These are phyloP conservation scores for Rosa lucieae DNA, from an alignment of 306 rosid species.

Conservation along the genomic window DNA sequence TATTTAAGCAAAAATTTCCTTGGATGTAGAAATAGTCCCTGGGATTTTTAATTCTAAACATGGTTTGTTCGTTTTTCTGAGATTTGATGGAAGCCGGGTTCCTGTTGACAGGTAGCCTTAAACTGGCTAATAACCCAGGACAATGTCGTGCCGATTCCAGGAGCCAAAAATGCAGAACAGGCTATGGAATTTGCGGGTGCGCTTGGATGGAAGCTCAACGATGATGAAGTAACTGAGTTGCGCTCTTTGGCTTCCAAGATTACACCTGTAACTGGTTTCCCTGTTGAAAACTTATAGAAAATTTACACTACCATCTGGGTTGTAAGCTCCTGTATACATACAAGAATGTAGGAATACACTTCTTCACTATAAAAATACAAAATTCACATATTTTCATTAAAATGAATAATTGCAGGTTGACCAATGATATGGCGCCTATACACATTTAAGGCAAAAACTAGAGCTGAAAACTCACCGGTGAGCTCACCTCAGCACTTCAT, in stretches of 20 bases:
- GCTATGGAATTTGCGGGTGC: conserved; percentile 80
- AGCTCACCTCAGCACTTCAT: background rate
- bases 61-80: background rate
- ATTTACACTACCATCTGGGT: background rate
- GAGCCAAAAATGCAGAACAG: conserved; percentile 86
- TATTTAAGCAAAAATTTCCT: background rate
- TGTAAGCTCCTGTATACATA: background rate
- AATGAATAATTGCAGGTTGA: background rate
- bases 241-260: conserved; percentile 68
- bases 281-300: conserved; percentile 70
- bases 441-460: background rate
- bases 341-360: background rate
- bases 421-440: background rate
- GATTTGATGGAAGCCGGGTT: conserved; percentile 9
- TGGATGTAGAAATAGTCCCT: background rate
- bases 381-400: background rate
- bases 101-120: conserved; percentile 57
- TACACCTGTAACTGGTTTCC: conserved; percentile 68
- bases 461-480: background rate
- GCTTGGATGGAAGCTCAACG: conserved; percentile 72
- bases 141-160: conserved; percentile 91
- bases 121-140: conserved; percentile 87
- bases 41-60: background rate
- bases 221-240: conserved; percentile 66
- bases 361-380: background rate